Percentiles rank a stretch among this genome's conserved stretches.
Evolutionary conservation across 2,329 filamentous ascomycete genomes (phyloP).

Genomic region (Raffaelea ambrosiae): DNA sequence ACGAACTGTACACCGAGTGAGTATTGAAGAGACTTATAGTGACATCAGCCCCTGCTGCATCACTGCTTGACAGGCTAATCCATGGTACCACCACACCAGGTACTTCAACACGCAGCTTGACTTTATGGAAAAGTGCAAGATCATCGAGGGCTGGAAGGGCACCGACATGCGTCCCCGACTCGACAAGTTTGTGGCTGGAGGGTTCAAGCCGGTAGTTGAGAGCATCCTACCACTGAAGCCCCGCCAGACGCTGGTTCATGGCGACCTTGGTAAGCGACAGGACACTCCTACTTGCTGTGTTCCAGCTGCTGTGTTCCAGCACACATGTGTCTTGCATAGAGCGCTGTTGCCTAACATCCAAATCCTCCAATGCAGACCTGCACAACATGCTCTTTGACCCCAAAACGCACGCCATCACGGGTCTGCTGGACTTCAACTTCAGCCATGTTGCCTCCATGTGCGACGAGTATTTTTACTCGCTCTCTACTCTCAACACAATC

Average conservation of each 20-base stretch:
- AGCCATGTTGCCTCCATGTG: slow-evolving; percentile 7
- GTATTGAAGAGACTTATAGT: slow-evolving; percentile 11
- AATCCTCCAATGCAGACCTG: neutral
- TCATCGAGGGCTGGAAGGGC: slow-evolving; percentile 21
- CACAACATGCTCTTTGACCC: slow-evolving; percentile 20
- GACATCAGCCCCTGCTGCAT: too few species aligned
- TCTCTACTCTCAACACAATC: neutral
- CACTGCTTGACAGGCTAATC: too few species aligned
- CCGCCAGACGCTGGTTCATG: slow-evolving; percentile 19
- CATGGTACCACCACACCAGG: too few species aligned
- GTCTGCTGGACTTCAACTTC: slow-evolving; percentile 14
- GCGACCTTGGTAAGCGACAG: slow-evolving; percentile 18
- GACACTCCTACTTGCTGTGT: neutral
- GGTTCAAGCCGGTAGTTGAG: slow-evolving; percentile 16
- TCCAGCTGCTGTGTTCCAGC: too few species aligned
- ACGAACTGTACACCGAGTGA: slow-evolving; percentile 18
- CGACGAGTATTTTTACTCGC: slow-evolving; percentile 12
- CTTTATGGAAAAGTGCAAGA: slow-evolving; percentile 15
- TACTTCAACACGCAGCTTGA: neutral
- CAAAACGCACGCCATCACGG: slow-evolving; percentile 18
- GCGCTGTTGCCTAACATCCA: neutral
- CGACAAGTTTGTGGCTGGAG: slow-evolving; percentile 17
- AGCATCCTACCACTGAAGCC: slow-evolving; percentile 7
- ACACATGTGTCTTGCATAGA: too few species aligned
- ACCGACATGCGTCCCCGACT: slow-evolving; percentile 21